Percentiles rank a stretch among this genome's conserved stretches.
phyloP scores from a whole-genome alignment of 2,329 filamentous ascomycete species.

The Beauveria australis region DNA sequence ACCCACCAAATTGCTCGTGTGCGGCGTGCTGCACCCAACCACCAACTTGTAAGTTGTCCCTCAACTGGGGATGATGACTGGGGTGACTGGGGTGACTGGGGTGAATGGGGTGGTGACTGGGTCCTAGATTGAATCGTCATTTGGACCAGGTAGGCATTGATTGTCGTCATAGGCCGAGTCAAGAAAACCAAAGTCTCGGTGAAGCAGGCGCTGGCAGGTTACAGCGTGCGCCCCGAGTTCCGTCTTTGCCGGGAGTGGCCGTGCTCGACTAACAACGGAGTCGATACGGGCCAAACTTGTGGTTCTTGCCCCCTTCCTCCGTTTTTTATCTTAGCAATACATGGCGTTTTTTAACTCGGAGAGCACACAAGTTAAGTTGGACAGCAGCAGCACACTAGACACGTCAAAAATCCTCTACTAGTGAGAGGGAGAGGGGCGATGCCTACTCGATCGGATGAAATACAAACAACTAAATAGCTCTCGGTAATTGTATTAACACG shows the following conservation, averaged over 20 bases:
- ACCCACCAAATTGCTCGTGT: conserved; percentile 2
- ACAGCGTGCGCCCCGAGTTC: neutral
- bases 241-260: neutral
- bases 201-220: neutral
- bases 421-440: neutral
- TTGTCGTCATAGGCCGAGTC: neutral
- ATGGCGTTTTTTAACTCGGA: neutral
- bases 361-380: too few relatives aligned
- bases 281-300: neutral
- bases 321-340: neutral
- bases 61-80: too few relatives aligned
- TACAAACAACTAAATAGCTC: neutral
- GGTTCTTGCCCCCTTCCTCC: neutral
- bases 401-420: neutral
- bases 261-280: neutral
- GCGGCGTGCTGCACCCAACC: neutral
- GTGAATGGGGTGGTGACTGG: neutral
- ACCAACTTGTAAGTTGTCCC: too few relatives aligned
- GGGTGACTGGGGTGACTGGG: too few relatives aligned
- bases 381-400: neutral
- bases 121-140: neutral
- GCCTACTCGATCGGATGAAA: conserved; percentile 2
- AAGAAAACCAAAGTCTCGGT: neutral
- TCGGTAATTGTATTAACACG: neutral
- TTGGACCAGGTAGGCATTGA: conserved; percentile 2